These are phyloP conservation scores for Nicotiana rustica DNA, from an alignment of 305 asterid genomes.

Conservation along the genomic window DNA sequence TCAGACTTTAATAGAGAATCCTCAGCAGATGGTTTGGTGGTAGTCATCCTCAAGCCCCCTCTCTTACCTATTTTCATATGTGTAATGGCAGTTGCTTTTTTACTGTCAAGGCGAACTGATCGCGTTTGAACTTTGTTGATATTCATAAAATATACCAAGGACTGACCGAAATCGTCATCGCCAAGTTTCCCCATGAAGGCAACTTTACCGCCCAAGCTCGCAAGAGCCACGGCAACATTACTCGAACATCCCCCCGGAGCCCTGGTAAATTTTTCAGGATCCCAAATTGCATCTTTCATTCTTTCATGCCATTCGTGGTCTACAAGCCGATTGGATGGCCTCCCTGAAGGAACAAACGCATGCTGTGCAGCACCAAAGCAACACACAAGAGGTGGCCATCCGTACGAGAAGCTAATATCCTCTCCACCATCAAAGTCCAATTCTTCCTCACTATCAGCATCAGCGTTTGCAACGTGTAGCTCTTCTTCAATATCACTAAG, in stretches of 20 bases:
- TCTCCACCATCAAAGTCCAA: conserved; percentile 72
- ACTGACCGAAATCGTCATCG: conserved; percentile 80
- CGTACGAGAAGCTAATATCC: conserved; percentile 85
- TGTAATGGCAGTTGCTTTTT: conserved; percentile 65
- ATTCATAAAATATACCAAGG: conserved; percentile 72
- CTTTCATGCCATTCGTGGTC: conserved; percentile 81
- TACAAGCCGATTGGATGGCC: conserved; percentile 77
- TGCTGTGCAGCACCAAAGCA: conserved; percentile 91
- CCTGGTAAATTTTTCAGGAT: conserved; percentile 84
- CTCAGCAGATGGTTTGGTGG: conserved; percentile 76
- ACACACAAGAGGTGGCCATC: conserved; percentile 97
- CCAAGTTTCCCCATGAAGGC: conserved; percentile 98
- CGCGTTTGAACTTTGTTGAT: conserved; percentile 80
- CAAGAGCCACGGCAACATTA: conserved; percentile 89
- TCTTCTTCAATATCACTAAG: conserved; percentile 58
- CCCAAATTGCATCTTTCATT: conserved; percentile 70
- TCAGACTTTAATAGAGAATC: conserved; percentile 81
- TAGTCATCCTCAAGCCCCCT: conserved; percentile 74
- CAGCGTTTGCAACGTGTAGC: conserved; percentile 43
- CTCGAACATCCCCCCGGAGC: conserved; percentile 89
- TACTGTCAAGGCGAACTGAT: conserved; percentile 71
- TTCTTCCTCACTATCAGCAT: conserved; percentile 63
- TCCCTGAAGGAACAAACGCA: conserved; percentile 81
- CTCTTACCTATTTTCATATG: conserved; percentile 76
- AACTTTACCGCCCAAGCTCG: conserved; percentile 90